Evolutionary conservation across 192 early-diverging fungal species (phyloP), one percentile per base, ranked within the genome.

Genomic region (Coemansia sp.): DNA sequence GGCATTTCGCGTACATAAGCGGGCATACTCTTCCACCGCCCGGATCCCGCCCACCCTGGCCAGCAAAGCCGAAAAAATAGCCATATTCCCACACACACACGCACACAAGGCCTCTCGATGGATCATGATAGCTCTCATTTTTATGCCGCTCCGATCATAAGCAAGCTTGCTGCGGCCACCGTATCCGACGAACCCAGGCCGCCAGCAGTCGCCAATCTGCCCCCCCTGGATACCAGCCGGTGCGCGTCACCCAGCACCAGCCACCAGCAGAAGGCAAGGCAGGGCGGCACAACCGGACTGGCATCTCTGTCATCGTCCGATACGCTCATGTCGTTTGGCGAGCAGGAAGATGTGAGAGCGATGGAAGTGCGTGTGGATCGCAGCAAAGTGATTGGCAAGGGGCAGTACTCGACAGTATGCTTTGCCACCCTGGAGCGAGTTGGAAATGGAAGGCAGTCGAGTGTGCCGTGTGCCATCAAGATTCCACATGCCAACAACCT

Each of bases 371-470:
- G 38, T 14, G 62, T 73, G 9, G 70, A 82, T 43, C 73, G 70
- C 61, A 42, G 56, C 53, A 65, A 59, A 38, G 72, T 82, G 26
- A 56, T 82, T 20, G 79, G 79, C 38, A 52, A 61, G 2, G 79
- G 79, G 34, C 79, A 82, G 61, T 82, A 75, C 67, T 69, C 79
- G 37, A 82, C 79, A 11, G 79, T 82, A 28, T 76, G 73, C 34
- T 41, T 71, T 20, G 79, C 73, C 6, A 66, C 59, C 39, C 65
- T 80, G 31, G 52, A 53, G 41, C 56, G 31, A 12, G 23, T 16
- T 16, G 38, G 28, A 35, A 33, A 41, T 6, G 6, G 33, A 14
- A 43, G 33, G 53, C 31, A n/a, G 14, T 7, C 18, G 26, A 38
- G 36, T 12, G 28, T 6, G 31, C 23, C 60, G 34, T 82, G 79